These are phyloP conservation scores for Cadophora sp. DNA, from an alignment of 2,329 filamentous ascomycete genomes.

Conservation along the genomic window DNA sequence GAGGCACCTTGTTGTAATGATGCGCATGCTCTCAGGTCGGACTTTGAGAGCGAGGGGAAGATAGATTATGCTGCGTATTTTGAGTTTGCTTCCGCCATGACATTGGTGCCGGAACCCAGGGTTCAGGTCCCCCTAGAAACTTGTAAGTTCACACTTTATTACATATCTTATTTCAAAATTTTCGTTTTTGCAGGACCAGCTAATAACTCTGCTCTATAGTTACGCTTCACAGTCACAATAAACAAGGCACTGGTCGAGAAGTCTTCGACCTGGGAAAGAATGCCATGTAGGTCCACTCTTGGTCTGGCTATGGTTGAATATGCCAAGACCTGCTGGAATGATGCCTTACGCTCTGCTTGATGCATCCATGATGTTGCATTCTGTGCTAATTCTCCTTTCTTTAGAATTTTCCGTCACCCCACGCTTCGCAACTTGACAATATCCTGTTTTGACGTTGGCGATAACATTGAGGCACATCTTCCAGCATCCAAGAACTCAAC, in stretches of 20 bases:
- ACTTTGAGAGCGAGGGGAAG: conserved; percentile 5
- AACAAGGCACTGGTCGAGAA: background rate
- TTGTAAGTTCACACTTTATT: conserved; percentile 4
- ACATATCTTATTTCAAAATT: background rate
- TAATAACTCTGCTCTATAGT: conserved; percentile 2
- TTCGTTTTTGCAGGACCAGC: background rate
- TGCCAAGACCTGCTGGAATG: background rate
- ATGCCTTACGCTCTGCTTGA: background rate
- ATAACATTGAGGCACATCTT: conserved; percentile 13
- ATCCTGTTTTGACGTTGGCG: conserved; percentile 19
- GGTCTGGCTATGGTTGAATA: background rate
- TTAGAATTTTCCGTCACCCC: conserved; percentile 16
- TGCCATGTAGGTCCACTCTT: conserved; percentile 2
- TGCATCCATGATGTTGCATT: background rate
- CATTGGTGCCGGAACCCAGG: conserved; percentile 4
- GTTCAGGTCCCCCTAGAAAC: conserved; percentile 14
- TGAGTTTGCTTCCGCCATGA: conserved; percentile 12
- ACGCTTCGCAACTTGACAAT: conserved; percentile 20
- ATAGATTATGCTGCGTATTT: conserved; percentile 20
- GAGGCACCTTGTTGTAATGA: conserved; percentile 20
- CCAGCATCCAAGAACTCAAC: conserved; percentile 9
- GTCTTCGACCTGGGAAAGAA: conserved; percentile 18
- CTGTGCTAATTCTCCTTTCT: background rate
- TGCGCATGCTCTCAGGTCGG: background rate
- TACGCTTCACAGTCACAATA: conserved; percentile 15